A percentile compares a stretch with the other conserved stretches of the same genome.
These are phyloP conservation scores for Podospora didyma DNA, from an alignment of 495 filamentous ascomycete genomes.

Conservation along the genomic window DNA sequence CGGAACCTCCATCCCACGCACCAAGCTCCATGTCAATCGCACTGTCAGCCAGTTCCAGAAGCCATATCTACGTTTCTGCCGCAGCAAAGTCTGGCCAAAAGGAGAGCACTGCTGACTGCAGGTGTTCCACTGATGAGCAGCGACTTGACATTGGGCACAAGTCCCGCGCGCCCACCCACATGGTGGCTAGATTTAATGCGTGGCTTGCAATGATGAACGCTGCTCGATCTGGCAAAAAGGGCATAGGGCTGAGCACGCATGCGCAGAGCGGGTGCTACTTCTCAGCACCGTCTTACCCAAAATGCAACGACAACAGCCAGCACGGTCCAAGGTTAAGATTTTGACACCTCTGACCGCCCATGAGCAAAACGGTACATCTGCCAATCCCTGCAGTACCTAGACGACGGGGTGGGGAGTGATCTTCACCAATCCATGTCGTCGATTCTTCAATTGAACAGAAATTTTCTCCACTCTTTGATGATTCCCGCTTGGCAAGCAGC, in stretches of 20 bases:
- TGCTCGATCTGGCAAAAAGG: constrained; percentile 1
- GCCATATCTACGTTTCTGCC: background rate
- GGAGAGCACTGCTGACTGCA: too few relatives aligned
- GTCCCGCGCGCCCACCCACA: background rate
- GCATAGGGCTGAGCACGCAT: constrained; percentile 7
- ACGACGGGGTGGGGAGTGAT: background rate
- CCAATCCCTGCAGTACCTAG: background rate
- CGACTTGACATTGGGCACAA: too few relatives aligned
- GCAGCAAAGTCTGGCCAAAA: too few relatives aligned
- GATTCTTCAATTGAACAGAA: background rate
- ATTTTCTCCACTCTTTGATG: background rate
- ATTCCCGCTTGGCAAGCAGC: background rate
- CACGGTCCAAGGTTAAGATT: too few relatives aligned
- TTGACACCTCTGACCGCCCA: too few relatives aligned
- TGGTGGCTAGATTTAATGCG: constrained; percentile 2
- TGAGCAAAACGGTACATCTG: background rate
- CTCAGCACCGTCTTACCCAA: too few relatives aligned
- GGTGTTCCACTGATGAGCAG: too few relatives aligned
- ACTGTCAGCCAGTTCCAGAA: background rate
- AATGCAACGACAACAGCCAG: background rate
- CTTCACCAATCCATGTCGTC: background rate
- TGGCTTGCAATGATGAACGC: constrained; percentile 7
- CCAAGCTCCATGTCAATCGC: background rate
- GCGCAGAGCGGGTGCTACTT: background rate
- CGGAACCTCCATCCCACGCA: background rate